Evolutionary conservation across 768 basidiomycete genomes (phyloP).

Genomic region (Boletus subparvulus): DNA sequence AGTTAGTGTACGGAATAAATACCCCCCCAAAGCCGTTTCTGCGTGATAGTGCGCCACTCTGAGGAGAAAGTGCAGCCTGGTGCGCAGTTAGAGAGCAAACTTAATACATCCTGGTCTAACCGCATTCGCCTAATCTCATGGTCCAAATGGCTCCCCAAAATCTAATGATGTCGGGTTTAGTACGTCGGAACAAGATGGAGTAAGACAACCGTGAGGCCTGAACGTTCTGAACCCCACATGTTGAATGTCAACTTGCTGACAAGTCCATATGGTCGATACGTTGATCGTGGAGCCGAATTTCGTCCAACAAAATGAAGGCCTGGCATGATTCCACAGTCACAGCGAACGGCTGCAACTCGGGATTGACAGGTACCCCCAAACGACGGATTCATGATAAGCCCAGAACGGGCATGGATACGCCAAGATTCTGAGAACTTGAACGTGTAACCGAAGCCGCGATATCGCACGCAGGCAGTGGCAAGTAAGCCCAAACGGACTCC

Average conservation of each 20-base stretch:
- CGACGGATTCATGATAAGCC: conserved; percentile 4
- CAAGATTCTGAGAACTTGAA: conserved; percentile 6
- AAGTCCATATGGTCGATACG: not conserved
- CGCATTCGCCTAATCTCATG: conserved; percentile 3
- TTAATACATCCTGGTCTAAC: conserved; percentile 2
- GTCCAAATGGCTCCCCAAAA: not conserved
- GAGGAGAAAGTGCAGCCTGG: not conserved
- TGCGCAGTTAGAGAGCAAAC: conserved; percentile 18
- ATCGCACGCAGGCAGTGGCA: not conserved
- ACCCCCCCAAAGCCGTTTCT: not conserved
- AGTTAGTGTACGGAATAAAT: conserved; percentile 15
- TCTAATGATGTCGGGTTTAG: not conserved
- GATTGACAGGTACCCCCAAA: not conserved
- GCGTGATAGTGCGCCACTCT: not conserved
- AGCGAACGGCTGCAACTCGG: not conserved
- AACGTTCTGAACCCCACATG: not conserved
- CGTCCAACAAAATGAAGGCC: not conserved
- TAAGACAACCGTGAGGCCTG: conserved; percentile 1
- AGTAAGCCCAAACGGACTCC: not conserved
- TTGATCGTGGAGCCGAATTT: not conserved
- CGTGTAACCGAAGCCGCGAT: conserved; percentile 5
- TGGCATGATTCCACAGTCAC: not conserved
- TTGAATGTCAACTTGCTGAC: not conserved
- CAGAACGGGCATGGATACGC: conserved; percentile 8
- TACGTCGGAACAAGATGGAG: not conserved